phyloP scores from a whole-genome alignment of 164 flowering plant genomes.

The Liquidambar formosana region DNA sequence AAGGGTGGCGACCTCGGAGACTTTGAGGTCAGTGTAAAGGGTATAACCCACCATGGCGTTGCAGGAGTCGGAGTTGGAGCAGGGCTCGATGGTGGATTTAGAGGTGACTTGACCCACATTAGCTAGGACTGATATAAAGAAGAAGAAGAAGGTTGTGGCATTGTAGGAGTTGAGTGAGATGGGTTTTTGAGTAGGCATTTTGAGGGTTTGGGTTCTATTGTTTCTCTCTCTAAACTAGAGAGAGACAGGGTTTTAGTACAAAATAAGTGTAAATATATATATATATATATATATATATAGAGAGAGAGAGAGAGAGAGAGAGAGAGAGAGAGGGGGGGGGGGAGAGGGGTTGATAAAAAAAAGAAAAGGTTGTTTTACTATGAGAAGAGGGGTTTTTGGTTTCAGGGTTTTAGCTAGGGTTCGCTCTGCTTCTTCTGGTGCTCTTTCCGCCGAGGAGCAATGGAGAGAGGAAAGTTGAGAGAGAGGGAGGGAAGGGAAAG shows the following conservation, averaged over 20 bases:
- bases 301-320: neutral
- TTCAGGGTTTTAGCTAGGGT: conserved; percentile 1
- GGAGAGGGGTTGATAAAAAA: neutral
- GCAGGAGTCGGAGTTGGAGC: conserved; percentile 76
- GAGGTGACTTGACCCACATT: conserved; percentile 26
- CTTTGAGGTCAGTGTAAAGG: conserved; percentile 91
- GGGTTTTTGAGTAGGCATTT: conserved; percentile 20
- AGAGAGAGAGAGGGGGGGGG: neutral
- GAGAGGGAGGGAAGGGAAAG: conserved; percentile 1
- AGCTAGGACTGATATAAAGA: conserved; percentile 9
- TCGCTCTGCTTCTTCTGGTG: neutral
- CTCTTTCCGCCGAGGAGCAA: neutral
- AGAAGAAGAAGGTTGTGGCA: conserved; percentile 3
- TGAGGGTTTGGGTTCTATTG: neutral
- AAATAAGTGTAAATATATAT: too few species aligned
- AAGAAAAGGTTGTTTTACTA: too few species aligned
- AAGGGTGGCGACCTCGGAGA: conserved; percentile 81
- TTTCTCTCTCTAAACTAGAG: neutral
- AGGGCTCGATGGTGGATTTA: conserved; percentile 97
- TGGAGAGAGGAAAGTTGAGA: too few species aligned
- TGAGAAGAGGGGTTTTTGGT: too few species aligned
- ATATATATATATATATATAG: too few species aligned
- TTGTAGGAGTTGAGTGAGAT: neutral
- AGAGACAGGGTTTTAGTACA: neutral
- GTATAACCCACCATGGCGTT: conserved; percentile 80